phyloP scores from a whole-genome alignment of 2,329 filamentous ascomycete species.

The Gnomoniopsis sp. region DNA sequence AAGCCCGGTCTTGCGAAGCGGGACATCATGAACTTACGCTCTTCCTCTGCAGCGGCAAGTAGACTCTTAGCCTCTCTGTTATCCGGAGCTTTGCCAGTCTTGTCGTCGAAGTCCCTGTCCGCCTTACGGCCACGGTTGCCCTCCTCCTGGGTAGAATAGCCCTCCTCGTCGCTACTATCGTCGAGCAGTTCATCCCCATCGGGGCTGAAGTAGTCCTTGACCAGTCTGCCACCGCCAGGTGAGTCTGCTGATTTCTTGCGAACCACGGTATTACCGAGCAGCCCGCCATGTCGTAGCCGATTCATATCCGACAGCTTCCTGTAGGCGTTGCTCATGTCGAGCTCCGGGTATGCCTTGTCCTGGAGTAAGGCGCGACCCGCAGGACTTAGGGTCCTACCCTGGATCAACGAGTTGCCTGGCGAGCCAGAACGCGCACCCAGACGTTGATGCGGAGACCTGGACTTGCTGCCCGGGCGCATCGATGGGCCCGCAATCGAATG shows the following conservation, averaged over 20 bases:
- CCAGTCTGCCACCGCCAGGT: constrained; percentile 51
- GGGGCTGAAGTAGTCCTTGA: constrained; percentile 64
- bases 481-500: constrained; percentile 33
- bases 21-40: constrained; percentile 55
- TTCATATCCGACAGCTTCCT: constrained; percentile 69
- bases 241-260: constrained; percentile 49
- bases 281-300: constrained; percentile 60
- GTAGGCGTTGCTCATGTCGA: constrained; percentile 70
- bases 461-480: constrained; percentile 39
- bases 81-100: constrained; percentile 21
- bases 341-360: constrained; percentile 48
- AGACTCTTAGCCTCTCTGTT: constrained; percentile 53
- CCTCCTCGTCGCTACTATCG: constrained; percentile 65
- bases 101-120: constrained; percentile 36
- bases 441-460: constrained; percentile 51
- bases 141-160: constrained; percentile 63
- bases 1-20: not conserved
- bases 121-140: constrained; percentile 57
- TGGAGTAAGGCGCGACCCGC: constrained; percentile 45
- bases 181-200: constrained; percentile 64
- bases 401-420: constrained; percentile 31
- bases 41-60: constrained; percentile 73
- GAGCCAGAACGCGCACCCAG: constrained; percentile 50
- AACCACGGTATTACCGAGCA: constrained; percentile 57
- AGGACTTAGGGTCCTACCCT: constrained; percentile 35